Base-by-base conservation (phyloP, 208 protist genomes). In the Leptomonas seymouri region DNA sequence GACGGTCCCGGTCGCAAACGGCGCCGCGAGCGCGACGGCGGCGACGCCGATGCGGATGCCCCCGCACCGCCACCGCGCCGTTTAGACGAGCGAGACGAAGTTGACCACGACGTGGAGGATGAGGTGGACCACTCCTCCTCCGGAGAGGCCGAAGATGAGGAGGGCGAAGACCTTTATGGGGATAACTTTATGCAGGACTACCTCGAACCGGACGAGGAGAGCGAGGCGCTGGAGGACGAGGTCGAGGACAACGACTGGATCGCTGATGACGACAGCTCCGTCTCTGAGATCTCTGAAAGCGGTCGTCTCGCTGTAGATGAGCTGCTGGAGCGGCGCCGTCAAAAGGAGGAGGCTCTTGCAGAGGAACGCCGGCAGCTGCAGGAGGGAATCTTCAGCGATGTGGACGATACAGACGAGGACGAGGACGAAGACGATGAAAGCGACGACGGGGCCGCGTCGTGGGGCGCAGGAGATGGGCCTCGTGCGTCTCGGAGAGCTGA, bases 121-220 rank as follows among this genome's bases (percentile, higher is more conserved):
- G 55, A 57, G 18, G 76, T 42, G 11, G 68, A 70, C 63, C 44
- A 54, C 66, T 61, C 60, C 59, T 85, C 76, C 70, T 39, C 57
- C 25, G 58, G 58, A 8, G 71, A 74, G 34, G 71, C 59, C 31
- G 69, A 74, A 15, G 81, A 86, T 41, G 81, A 81, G 41, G 91
- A 96, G 66, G 89, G 92, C 53, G 92, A 97, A 71, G 92, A 97
- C 71, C 82, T 97, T 25, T 97, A 89, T 64, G 92, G 88, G 6
- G 92, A 97, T 23, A 85, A 95, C 76, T 97, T 87, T 76, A 93
- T 95, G 82, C 83, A 69, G 31, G 92, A 97, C 67, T 97, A 97
- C 78, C 74, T 95, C 25, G 67, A 87, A 39, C 82, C 82, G 3
- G 90, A 94, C 42, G 85, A 93, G 60, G 92, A 97, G 75, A 89